Conservation (phyloP, 2,329 filamentous ascomycete genomes). For the Rhinocladiella similis region DNA sequence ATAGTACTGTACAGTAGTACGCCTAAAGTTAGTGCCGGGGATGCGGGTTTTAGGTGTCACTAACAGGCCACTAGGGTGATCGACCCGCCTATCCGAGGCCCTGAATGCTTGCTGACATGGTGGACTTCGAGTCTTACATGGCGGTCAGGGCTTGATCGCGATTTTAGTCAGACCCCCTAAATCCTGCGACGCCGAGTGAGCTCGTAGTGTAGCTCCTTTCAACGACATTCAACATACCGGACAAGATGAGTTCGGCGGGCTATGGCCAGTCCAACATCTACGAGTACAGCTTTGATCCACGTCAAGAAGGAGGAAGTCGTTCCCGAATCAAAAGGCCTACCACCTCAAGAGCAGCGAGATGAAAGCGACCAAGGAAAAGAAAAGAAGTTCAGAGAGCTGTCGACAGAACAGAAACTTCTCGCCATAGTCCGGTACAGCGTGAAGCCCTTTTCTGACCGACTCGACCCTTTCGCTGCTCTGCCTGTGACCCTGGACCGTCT, state of each 20-base stretch:
- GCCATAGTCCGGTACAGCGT: conserved; percentile 21
- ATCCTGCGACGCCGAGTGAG: no score
- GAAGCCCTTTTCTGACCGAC: conserved; percentile 19
- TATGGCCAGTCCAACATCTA: conserved; percentile 11
- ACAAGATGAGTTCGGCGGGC: conserved; percentile 8
- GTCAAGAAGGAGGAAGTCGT: conserved; percentile 17
- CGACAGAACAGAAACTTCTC: conserved; percentile 19
- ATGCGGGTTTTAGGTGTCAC: no score
- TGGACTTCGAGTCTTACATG: no score
- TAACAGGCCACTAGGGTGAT: no score
- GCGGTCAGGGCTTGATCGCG: no score
- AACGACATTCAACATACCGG: neutral
- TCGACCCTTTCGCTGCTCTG: conserved; percentile 24
- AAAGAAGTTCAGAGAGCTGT: conserved; percentile 7
- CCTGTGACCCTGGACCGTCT: conserved; percentile 22
- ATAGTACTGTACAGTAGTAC: no score
- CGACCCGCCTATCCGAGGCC: no score
- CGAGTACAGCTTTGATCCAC: conserved; percentile 1
- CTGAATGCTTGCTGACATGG: no score
- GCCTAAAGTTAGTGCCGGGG: no score
- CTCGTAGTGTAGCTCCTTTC: neutral
- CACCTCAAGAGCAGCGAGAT: neutral
- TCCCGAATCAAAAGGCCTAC: conserved; percentile 1
- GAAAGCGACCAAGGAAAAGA: neutral
- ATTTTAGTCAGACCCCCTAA: no score